A percentile compares a stretch with the other conserved stretches of the same genome.
These are phyloP conservation scores for Globisporangium barbulae DNA, from an alignment of 352 stramenopile species.

Conservation along the genomic window DNA sequence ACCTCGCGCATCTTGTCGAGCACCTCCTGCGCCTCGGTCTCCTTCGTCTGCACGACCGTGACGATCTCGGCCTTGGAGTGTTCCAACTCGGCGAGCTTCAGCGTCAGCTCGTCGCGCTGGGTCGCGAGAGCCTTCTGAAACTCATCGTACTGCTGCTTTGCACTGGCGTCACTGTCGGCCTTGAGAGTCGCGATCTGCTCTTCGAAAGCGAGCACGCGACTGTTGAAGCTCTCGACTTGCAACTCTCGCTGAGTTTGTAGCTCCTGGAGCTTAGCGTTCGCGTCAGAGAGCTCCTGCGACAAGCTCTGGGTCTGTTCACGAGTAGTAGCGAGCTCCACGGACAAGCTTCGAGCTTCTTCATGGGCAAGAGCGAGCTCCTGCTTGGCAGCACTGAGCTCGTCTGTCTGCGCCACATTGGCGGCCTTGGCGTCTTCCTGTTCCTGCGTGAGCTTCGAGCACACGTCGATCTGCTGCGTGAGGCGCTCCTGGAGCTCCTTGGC, in stretches of 20 bases:
- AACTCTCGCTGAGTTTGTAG: conserved; percentile 23
- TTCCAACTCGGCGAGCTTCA: conserved; percentile 28
- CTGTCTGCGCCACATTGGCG: conserved; percentile 26
- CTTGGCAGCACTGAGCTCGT: conserved; percentile 29
- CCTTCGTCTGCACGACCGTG: conserved; percentile 23
- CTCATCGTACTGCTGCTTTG: conserved; percentile 24
- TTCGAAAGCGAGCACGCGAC: conserved; percentile 25
- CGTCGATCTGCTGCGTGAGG: conserved; percentile 24
- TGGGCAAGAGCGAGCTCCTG: conserved; percentile 25
- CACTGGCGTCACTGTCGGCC: conserved; percentile 14
- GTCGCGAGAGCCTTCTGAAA: conserved; percentile 14
- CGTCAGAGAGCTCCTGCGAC: conserved; percentile 20
- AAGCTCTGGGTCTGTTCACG: conserved; percentile 16
- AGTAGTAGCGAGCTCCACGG: conserved; percentile 18
- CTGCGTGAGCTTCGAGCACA: conserved; percentile 16
- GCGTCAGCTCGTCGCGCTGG: conserved; percentile 17
- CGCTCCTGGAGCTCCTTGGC: conserved; percentile 44
- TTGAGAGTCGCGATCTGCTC: conserved; percentile 23
- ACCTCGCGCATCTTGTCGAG: conserved; percentile 27
- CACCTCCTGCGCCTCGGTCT: conserved; percentile 22
- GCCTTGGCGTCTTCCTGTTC: conserved; percentile 23
- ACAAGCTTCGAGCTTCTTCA: conserved; percentile 13
- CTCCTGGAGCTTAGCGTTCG: conserved; percentile 12
- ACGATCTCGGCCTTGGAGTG: conserved; percentile 18
- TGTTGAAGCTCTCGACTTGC: conserved; percentile 31